A percentile compares a stretch with the other conserved stretches of the same genome.
phyloP scores from a whole-genome alignment of 768 basidiomycete genomes.

The Chalciporus piperatus region DNA sequence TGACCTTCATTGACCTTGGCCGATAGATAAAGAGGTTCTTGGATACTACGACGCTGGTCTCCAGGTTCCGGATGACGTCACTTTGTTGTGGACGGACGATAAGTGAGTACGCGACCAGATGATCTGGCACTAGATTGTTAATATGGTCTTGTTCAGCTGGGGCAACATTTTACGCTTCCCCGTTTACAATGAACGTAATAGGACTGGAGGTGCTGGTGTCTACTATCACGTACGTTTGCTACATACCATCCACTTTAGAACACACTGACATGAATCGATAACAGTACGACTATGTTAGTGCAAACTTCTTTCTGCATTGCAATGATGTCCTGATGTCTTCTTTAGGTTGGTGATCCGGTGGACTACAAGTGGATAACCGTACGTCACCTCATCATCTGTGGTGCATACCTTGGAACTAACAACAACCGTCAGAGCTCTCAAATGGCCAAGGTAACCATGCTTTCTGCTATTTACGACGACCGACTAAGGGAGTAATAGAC shows the following conservation, averaged over 20 bases:
- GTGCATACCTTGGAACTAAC: background rate
- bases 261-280: too few species aligned
- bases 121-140: background rate
- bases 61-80: background rate
- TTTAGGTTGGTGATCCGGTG: background rate
- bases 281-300: too few species aligned
- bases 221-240: background rate
- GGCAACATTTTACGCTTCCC: background rate
- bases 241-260: background rate
- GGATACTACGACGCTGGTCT: background rate
- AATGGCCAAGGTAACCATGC: background rate
- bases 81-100: background rate
- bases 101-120: background rate
- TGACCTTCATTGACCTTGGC: too few species aligned
- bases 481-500: background rate
- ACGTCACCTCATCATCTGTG: too few species aligned
- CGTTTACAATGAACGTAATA: background rate
- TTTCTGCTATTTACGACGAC: background rate
- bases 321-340: too few species aligned
- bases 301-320: too few species aligned
- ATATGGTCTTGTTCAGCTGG: background rate
- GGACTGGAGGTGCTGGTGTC: slow-evolving; percentile 4
- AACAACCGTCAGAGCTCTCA: background rate
- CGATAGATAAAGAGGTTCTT: background rate
- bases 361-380: background rate